Base-by-base conservation (phyloP, 2,329 filamentous ascomycete species). In the Phyllosticta capitalensis region DNA sequence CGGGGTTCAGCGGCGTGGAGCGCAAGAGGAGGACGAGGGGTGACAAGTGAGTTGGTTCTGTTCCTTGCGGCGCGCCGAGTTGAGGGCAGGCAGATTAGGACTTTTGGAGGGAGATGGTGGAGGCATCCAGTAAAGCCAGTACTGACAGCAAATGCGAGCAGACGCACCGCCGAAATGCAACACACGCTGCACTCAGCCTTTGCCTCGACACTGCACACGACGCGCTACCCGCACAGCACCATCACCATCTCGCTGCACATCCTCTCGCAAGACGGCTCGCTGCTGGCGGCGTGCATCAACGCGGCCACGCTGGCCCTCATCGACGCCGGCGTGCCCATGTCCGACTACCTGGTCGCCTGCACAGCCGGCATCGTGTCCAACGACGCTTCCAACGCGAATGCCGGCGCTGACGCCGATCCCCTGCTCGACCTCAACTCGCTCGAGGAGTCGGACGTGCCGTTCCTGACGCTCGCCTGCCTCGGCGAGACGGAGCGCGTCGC, bases 311-410 rank as follows among this genome's bases (percentile, higher is more conserved):
- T 99, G 12, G 94, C 94, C 0, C 83, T 97, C 21, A 87, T 97
- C 63, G 94, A 99, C 71, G 94, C 94, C 0, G 94, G 94, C 56
- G 87, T 99, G 20, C 94, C 94, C 22, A 96, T 97, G 92, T 85
- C 86, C 2, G 90, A 95, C 70, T 95, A 96, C 70, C 83, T 97
- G 2, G 85, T 86, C 21, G 90, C 92, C 5, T 95, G 90, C 74
- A 96, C 92, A 0, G 89, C 90, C 0, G 94, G 92, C 3, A 90
- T 88, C 0, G 85, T 85, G 0, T 60, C 59, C n/a, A 83, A 87
- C 65, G 78, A 82, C 4, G 69, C 68, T 62, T 78, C 80, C 61
- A 83, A 83, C 59, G 86, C 88, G 67, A 87, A 89, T 61, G 24
- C 80, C 61, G 83, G 82, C 59, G 86, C 88, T 67, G 72, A 71